These are phyloP conservation scores for Yamadazyma diddensiae DNA, from an alignment of 1,139 yeast species.

Conservation along the genomic window DNA sequence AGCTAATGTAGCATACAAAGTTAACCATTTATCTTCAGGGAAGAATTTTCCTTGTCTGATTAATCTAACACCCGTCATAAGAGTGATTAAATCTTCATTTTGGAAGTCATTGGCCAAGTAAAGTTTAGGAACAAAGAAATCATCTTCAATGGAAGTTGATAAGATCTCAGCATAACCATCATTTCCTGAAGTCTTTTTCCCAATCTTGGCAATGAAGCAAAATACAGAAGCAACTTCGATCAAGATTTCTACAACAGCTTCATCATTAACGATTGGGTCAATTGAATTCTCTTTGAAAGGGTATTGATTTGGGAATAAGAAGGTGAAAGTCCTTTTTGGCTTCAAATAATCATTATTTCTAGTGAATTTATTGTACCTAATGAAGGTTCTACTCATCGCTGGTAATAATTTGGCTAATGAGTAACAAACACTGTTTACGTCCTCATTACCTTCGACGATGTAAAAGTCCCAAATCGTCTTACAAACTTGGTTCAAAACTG, in stretches of 20 bases:
- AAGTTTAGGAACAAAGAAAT: constrained; percentile 31
- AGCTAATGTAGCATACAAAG: constrained; percentile 59
- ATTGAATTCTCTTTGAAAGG: constrained; percentile 68
- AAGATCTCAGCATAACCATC: constrained; percentile 38
- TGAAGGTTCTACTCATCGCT: constrained; percentile 48
- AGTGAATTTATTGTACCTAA: constrained; percentile 52
- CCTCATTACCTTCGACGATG: constrained; percentile 19
- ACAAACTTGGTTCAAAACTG: constrained; percentile 52
- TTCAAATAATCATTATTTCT: constrained; percentile 51
- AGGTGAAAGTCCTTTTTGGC: constrained; percentile 61
- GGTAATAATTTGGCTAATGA: constrained; percentile 53
- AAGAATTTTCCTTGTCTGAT: constrained; percentile 58
- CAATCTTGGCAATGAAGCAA: constrained; percentile 53
- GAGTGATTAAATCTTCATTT: constrained; percentile 43
- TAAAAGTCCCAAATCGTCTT: constrained; percentile 34
- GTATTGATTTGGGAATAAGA: constrained; percentile 62
- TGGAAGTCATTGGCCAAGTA: constrained; percentile 35
- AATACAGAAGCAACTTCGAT: constrained; percentile 66
- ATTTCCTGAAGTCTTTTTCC: constrained; percentile 44
- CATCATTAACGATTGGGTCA: constrained; percentile 74
- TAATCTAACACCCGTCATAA: constrained; percentile 54
- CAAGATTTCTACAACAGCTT: constrained; percentile 67
- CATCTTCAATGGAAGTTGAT: constrained; percentile 23
- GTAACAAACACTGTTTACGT: constrained; percentile 33
- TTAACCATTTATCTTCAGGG: constrained; percentile 69